Percentiles rank a stretch among this genome's conserved stretches.
Conservation (phyloP, 2,329 filamentous ascomycete species). For the Beauveria sp. region DNA sequence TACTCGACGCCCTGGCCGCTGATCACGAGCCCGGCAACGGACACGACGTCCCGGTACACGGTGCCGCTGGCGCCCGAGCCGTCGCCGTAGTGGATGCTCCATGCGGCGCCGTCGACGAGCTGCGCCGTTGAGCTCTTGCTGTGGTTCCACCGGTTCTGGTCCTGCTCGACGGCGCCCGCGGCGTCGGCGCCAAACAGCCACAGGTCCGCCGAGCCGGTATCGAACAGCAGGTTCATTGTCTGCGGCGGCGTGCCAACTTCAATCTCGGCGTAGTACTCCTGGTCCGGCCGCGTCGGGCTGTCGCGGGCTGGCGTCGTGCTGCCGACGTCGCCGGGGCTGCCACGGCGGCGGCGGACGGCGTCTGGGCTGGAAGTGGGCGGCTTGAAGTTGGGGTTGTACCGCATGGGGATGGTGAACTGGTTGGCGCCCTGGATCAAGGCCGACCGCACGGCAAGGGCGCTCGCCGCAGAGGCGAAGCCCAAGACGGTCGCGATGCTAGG, state of each 20-base stretch:
- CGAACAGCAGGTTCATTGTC: constrained; percentile 32
- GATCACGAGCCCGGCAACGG: constrained; percentile 34
- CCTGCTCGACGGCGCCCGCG: constrained; percentile 17
- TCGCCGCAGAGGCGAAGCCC: neutral
- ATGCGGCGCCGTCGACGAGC: constrained; percentile 27
- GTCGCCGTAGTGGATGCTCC: constrained; percentile 38
- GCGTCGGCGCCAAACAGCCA: constrained; percentile 28
- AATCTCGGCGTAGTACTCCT: constrained; percentile 4
- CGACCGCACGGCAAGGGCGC: neutral
- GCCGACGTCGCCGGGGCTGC: neutral
- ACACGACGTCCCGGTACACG: constrained; percentile 36
- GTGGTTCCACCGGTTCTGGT: constrained; percentile 32
- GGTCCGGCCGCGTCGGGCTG: neutral
- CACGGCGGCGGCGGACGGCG: neutral
- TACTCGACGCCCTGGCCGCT: constrained; percentile 34
- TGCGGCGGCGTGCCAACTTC: constrained; percentile 25
- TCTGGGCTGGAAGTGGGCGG: neutral
- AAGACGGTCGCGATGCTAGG: neutral
- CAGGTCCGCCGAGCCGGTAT: constrained; percentile 35
- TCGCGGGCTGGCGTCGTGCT: neutral
- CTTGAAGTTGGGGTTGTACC: constrained; percentile 1
- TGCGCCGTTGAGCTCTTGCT: constrained; percentile 29
- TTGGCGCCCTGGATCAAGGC: neutral
- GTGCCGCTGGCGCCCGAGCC: constrained; percentile 32
- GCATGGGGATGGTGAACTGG: neutral